Base-by-base conservation (phyloP, 257 asterid species). In the Avicennia marina region DNA sequence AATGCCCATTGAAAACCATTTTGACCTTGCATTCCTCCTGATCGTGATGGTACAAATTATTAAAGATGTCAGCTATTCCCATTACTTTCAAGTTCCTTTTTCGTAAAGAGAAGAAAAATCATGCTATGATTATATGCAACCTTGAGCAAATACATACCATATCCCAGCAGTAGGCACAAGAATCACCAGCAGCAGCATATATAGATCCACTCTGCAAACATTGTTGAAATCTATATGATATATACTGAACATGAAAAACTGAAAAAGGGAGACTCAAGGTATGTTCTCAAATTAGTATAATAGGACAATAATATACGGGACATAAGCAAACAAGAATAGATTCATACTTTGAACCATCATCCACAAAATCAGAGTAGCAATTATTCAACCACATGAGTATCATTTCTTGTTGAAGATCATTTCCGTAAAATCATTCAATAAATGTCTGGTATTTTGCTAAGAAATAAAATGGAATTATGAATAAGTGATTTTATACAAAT, bases 81-180 rank as follows among this genome's bases (percentile, higher is more conserved):
- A 36, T 46, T 32, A 41, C 34, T 49, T 44, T 43, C 43, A 7
- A 29, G 15, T n/a, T 21, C 20, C 22, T n/a, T 57, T 31, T 19
- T 36, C 26, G 22, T 20, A 20, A 16, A 60, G 41, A 16, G n/a
- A 11, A 20, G 29, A n/a, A 44, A 32, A 43, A 11, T n/a, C n/a
- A n/a, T 24, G 2, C 21, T 17, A 53, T 26, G 19, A 5, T 8
- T 57, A 29, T 56, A 40, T 56, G 50, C 39, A 58, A 74, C 51
- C 70, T 56, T 47, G 39, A 69, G 22, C 63, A 75, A 25, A 63
- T 57, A 64, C 87, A 70, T 85, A 91, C 98, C 95, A 88, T 62
- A 72, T 88, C 98, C 98, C 97, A 88, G 85, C 98, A 85, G 66
- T 91, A 91, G 1, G 95, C 98, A 72, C 76, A 67, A 59, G 95